Evolutionary conservation across 176 grass and related monocot genomes (phyloP).

Genomic region (Musa schizocarpa): DNA sequence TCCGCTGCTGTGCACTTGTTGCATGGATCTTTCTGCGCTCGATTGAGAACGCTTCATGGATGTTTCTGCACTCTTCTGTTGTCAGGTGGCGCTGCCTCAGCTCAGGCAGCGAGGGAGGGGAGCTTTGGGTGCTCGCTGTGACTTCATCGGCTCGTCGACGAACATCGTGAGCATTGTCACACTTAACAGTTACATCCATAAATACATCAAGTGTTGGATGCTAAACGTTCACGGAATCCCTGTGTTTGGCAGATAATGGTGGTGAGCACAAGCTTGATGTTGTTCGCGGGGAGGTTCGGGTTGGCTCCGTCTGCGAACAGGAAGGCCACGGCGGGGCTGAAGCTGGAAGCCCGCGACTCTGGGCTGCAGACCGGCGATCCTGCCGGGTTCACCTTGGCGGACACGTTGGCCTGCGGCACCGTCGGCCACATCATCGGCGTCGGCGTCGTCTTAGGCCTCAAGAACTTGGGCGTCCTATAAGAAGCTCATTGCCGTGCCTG

Average conservation of each 20-base stretch:
- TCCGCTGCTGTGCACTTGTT: no score
- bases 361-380: constrained; percentile 92
- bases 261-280: constrained; percentile 83
- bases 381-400: constrained; percentile 84
- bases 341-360: constrained; percentile 72
- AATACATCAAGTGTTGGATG: not conserved
- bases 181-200: not conserved
- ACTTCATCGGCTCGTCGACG: constrained; percentile 82
- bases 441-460: constrained; percentile 83
- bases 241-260: constrained; percentile 63
- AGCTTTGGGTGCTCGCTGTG: constrained; percentile 61
- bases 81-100: constrained; percentile 34
- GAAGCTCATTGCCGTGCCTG: no score
- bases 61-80: not conserved
- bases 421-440: constrained; percentile 88
- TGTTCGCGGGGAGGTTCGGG: constrained; percentile 83
- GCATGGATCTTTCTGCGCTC: no score
- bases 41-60: not conserved
- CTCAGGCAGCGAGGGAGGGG: constrained; percentile 31
- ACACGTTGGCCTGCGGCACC: constrained; percentile 75
- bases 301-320: constrained; percentile 93
- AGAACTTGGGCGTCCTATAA: constrained; percentile 61
- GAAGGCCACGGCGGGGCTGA: constrained; percentile 82
- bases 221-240: no score
- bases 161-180: constrained; percentile 40